A percentile compares a stretch with the other conserved stretches of the same genome.
phyloP scores from a whole-genome alignment of 306 rosid genomes.

The Rosa lucieae region DNA sequence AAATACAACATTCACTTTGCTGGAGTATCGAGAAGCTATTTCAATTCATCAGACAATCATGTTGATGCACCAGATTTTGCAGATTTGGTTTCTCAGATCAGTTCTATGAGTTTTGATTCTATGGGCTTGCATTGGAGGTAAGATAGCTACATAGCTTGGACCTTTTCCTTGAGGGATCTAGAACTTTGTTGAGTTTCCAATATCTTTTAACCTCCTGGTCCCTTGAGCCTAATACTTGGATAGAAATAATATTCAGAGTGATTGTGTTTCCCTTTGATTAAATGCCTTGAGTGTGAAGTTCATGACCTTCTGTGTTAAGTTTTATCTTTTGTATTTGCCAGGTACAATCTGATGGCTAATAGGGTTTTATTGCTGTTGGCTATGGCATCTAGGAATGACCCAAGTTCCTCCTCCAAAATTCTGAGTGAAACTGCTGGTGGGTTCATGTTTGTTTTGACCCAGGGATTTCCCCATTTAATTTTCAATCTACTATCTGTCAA shows the following conservation, averaged over 20 bases:
- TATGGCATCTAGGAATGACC: constrained; percentile 87
- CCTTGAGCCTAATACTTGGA: not conserved
- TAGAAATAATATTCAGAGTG: not conserved
- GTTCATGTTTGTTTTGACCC: constrained; percentile 27
- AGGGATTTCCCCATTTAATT: constrained; percentile 15
- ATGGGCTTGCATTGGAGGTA: constrained; percentile 98
- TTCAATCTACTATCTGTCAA: constrained; percentile 3
- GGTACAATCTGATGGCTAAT: constrained; percentile 98
- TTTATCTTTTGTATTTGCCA: constrained; percentile 22
- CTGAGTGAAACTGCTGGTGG: constrained; percentile 91
- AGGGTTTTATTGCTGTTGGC: constrained; percentile 87
- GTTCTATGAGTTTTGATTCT: constrained; percentile 92
- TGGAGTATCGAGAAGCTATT: constrained; percentile 91
- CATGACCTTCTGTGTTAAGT: not conserved
- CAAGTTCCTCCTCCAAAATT: constrained; percentile 70
- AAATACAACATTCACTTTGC: constrained; percentile 97
- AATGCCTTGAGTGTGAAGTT: not conserved
- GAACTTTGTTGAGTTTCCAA: not conserved
- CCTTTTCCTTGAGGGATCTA: constrained; percentile 1
- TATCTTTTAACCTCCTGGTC: not conserved
- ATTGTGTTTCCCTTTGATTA: not conserved
- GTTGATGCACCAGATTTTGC: constrained; percentile 53
- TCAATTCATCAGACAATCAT: constrained; percentile 57
- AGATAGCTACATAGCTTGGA: constrained; percentile 22
- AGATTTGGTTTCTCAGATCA: constrained; percentile 86